phyloP scores from a whole-genome alignment of 495 filamentous ascomycete species.

The Tuber magnatum region DNA sequence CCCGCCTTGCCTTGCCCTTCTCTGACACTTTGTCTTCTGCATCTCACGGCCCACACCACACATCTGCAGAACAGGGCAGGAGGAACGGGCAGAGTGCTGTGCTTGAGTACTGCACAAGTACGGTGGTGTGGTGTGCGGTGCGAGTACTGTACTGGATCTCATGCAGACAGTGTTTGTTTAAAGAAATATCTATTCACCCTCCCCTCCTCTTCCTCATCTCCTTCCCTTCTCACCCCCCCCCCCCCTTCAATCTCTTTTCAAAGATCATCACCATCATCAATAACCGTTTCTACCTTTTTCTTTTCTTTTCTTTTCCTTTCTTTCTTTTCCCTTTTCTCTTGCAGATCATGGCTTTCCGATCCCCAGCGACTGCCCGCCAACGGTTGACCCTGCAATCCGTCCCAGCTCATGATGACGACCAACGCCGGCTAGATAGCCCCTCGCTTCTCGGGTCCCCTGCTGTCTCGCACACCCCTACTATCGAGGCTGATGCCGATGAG shows the following conservation, averaged over 20 bases:
- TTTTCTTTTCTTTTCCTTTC: neutral
- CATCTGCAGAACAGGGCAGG: neutral
- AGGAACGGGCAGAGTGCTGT: neutral
- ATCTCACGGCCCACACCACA: neutral
- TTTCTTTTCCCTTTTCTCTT: neutral
- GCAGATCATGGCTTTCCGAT: constrained; percentile 27
- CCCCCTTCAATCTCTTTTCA: neutral
- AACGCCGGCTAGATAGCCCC: constrained; percentile 5
- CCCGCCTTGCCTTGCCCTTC: neutral
- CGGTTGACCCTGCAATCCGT: constrained; percentile 31
- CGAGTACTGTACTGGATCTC: neutral
- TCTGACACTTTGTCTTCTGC: neutral
- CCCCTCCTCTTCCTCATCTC: neutral
- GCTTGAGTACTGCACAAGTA: neutral
- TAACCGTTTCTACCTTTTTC: neutral
- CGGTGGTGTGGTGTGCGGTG: neutral
- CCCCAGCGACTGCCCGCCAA: constrained; percentile 19
- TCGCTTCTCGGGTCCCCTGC: constrained; percentile 29
- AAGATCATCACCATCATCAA: neutral
- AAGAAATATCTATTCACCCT: neutral
- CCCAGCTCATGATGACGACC: constrained; percentile 22
- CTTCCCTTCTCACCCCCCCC: neutral
- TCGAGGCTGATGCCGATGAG: constrained; percentile 62
- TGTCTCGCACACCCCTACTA: constrained; percentile 14
- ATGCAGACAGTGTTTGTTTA: neutral